Conservation (phyloP, 805 yeast genomes). For the Saturnispora kantuleensis region DNA sequence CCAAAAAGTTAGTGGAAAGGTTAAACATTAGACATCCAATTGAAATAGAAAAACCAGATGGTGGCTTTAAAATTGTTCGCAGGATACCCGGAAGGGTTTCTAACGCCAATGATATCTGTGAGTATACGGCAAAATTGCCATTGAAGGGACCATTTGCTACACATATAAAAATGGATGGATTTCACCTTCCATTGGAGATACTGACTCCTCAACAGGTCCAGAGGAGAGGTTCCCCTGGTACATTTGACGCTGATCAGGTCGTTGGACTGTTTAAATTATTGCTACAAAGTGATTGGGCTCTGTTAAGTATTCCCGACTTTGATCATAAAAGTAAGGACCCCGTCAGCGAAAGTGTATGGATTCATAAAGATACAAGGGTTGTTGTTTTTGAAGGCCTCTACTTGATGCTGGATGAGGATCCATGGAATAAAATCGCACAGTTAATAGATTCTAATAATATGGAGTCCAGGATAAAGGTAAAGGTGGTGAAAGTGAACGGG, state of each 20-base stretch:
- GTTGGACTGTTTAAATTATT: conserved; percentile 28
- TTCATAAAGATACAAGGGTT: conserved; percentile 33
- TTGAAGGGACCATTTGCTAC: conserved; percentile 28
- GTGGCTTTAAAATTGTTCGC: neutral
- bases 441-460: conserved; percentile 20
- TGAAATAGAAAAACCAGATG: neutral
- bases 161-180: conserved; percentile 67
- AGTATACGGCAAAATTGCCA: neutral
- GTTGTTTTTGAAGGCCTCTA: conserved; percentile 73
- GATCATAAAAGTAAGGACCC: conserved; percentile 75
- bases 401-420: conserved; percentile 44
- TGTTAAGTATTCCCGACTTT: conserved; percentile 52
- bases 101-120: conserved; percentile 3
- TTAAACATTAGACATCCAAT: conserved; percentile 25
- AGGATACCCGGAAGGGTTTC: neutral
- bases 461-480: conserved; percentile 25
- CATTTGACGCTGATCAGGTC: conserved; percentile 58
- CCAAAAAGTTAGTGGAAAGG: conserved; percentile 33
- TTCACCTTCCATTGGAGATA: conserved; percentile 46
- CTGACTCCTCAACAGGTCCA: conserved; percentile 43
- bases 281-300: conserved; percentile 7
- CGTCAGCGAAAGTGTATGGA: conserved; percentile 38
- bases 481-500: conserved; percentile 10
- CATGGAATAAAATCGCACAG: conserved; percentile 45
- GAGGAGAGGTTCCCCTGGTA: conserved; percentile 77